Conservation (phyloP, 2,329 filamentous ascomycete genomes). For the Aspergillus melleus region DNA sequence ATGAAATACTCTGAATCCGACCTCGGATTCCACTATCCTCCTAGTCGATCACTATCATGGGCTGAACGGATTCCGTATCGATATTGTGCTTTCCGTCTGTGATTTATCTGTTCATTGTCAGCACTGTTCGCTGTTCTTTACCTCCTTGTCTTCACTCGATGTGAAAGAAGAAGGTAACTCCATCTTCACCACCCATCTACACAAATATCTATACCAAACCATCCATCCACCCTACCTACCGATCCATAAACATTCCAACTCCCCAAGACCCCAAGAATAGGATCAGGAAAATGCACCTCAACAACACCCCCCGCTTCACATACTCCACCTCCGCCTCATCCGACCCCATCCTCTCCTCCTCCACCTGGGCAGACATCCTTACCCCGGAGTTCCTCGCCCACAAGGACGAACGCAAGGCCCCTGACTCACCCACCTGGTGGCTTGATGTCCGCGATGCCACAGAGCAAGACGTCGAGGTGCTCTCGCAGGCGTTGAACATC, state of each 20-base stretch:
- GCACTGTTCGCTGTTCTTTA: no score
- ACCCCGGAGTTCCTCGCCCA: neutral
- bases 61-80: neutral
- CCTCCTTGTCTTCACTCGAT: no score
- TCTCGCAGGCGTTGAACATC: constrained; percentile 89
- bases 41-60: neutral
- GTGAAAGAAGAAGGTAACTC: neutral
- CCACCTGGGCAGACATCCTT: neutral
- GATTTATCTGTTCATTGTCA: no score
- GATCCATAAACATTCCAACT: no score
- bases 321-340: constrained; percentile 94
- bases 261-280: no score
- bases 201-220: no score
- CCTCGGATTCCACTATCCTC: neutral
- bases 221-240: no score
- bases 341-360: constrained; percentile 13
- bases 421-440: constrained; percentile 71
- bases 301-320: constrained; percentile 65
- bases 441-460: constrained; percentile 86
- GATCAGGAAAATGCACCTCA: constrained; percentile 2
- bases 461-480: constrained; percentile 77
- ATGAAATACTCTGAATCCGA: neutral
- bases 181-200: neutral
- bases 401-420: neutral
- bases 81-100: neutral